Conservation (phyloP, 176 grass and related monocot genomes). For the Raddia distichophylla region DNA sequence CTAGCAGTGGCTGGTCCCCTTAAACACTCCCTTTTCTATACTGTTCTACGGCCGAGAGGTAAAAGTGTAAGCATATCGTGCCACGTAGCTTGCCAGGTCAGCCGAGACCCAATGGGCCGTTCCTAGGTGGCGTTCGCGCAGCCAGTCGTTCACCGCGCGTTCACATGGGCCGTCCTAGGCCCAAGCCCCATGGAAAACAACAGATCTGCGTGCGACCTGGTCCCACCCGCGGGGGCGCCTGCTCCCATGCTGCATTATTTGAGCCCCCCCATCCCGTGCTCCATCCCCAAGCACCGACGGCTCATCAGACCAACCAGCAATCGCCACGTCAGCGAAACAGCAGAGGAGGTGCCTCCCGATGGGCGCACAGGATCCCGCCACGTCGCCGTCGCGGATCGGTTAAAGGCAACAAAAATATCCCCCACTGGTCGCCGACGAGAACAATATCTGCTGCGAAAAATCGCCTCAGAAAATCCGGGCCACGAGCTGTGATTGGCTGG, state of each 20-base stretch:
- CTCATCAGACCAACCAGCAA: not conserved
- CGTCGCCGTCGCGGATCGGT: slow-evolving; percentile 13
- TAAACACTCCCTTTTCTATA: no score
- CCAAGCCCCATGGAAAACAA: slow-evolving; percentile 32
- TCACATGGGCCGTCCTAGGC: slow-evolving; percentile 54
- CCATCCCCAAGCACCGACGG: not conserved
- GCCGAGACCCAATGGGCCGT: not conserved
- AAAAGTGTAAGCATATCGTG: not conserved
- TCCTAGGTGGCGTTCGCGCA: slow-evolving; percentile 43
- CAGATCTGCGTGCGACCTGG: slow-evolving; percentile 39
- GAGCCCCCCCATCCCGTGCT: not conserved
- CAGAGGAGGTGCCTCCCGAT: accelerated
- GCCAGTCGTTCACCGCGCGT: slow-evolving; percentile 33
- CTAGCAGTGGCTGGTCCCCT: no score
- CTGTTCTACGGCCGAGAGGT: not conserved
- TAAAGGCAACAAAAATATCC: slow-evolving; percentile 35
- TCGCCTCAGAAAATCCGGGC: slow-evolving; percentile 54
- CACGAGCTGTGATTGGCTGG: slow-evolving; percentile 60
- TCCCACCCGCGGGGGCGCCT: not conserved
- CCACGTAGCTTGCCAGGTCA: slow-evolving; percentile 39
- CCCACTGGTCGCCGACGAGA: not conserved
- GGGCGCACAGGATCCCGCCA: not conserved
- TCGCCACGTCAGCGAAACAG: not conserved
- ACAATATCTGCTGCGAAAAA: slow-evolving; percentile 38
- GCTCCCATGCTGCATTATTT: slow-evolving; percentile 63